Evolutionary conservation across 805 yeast genomes (phyloP).

Genomic region (Grigorovia jiainica): DNA sequence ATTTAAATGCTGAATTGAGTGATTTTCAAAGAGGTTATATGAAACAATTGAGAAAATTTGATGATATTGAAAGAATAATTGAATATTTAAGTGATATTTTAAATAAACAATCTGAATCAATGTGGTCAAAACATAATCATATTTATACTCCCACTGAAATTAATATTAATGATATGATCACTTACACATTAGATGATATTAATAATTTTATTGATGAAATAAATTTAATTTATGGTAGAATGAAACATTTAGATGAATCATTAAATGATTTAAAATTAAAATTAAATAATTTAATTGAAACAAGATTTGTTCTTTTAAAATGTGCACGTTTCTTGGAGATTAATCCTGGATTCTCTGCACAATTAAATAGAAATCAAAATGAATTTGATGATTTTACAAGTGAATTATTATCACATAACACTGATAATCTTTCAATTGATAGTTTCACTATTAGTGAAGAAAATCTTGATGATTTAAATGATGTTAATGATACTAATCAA

Average conservation of each 20-base stretch:
- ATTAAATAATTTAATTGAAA: constrained; percentile 60
- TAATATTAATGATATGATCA: constrained; percentile 16
- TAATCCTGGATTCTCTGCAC: constrained; percentile 25
- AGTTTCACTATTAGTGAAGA: constrained; percentile 7
- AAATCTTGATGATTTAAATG: constrained; percentile 15
- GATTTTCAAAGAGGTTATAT: constrained; percentile 89
- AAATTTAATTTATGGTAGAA: constrained; percentile 59
- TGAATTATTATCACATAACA: constrained; percentile 10
- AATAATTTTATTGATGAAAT: constrained; percentile 61
- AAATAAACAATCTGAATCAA: constrained; percentile 33
- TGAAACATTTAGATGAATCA: constrained; percentile 63
- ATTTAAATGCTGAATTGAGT: constrained; percentile 69
- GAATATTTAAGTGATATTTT: constrained; percentile 41
- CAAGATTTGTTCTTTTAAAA: constrained; percentile 49
- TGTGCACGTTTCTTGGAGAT: constrained; percentile 40
- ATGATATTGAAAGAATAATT: constrained; percentile 73
- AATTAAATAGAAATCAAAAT: constrained; percentile 15
- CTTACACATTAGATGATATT: constrained; percentile 28
- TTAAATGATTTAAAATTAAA: constrained; percentile 49
- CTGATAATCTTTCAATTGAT: constrained; percentile 9
- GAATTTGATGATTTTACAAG: constrained; percentile 11
- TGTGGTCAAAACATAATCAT: constrained; percentile 30
- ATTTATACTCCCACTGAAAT: constrained; percentile 18
- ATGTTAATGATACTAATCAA: constrained; percentile 15
- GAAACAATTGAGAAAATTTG: constrained; percentile 70